phyloP scores from a whole-genome alignment of 2,329 filamentous ascomycete genomes.

The Aspergillus sp. region DNA sequence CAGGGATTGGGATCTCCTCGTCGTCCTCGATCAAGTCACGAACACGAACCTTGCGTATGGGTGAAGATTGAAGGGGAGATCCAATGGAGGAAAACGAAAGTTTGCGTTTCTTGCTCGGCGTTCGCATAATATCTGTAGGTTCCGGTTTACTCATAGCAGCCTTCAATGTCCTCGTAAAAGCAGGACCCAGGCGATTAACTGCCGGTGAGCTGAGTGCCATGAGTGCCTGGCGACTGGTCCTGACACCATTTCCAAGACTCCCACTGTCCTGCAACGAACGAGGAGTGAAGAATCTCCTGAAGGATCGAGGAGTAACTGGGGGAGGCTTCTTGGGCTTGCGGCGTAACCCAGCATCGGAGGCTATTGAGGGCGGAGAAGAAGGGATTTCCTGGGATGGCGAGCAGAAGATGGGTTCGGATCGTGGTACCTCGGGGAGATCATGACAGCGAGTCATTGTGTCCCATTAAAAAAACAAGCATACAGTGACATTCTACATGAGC shows the following conservation, averaged over 20 bases:
- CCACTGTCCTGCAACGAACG: constrained; percentile 40
- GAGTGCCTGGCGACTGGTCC: constrained; percentile 46
- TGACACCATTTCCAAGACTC: constrained; percentile 34
- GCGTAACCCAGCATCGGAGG: constrained; percentile 36
- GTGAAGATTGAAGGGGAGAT: constrained; percentile 52
- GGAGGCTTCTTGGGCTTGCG: constrained; percentile 46
- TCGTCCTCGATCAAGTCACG: constrained; percentile 32
- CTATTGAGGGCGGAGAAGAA: constrained; percentile 44
- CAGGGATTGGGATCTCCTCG: constrained; percentile 25
- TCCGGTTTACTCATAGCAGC: constrained; percentile 29
- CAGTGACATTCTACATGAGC: constrained; percentile 23
- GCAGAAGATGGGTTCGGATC: constrained; percentile 36
- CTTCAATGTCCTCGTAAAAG: constrained; percentile 40
- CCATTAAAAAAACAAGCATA: constrained; percentile 18
- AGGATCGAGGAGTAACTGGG: constrained; percentile 52
- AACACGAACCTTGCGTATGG: constrained; percentile 43
- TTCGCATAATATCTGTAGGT: constrained; percentile 32
- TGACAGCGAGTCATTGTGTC: constrained; percentile 32
- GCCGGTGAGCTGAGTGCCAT: constrained; percentile 44
- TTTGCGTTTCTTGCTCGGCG: constrained; percentile 47
- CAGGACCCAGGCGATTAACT: constrained; percentile 43
- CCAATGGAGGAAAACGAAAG: constrained; percentile 46
- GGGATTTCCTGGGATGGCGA: constrained; percentile 36
- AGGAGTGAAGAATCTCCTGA: constrained; percentile 52
- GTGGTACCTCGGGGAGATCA: constrained; percentile 34